These are phyloP conservation scores for Fusarium robinianum DNA, from an alignment of 2,329 filamentous ascomycete species.

Conservation along the genomic window DNA sequence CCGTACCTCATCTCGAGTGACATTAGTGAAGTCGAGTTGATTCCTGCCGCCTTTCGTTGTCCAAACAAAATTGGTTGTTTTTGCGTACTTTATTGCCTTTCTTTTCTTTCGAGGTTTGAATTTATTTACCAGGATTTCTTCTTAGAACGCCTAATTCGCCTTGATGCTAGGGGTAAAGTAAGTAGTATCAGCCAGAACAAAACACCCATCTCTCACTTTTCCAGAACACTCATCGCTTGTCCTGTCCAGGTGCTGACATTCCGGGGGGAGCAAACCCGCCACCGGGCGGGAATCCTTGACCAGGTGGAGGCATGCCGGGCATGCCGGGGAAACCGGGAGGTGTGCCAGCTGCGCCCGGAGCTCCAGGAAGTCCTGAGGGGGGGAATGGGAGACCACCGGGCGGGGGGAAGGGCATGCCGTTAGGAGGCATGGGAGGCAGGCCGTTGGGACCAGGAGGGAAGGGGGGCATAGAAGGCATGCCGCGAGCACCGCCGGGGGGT, in stretches of 20 bases:
- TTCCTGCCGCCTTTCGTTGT: too few species aligned
- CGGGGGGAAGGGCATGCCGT: slow-evolving; percentile 45
- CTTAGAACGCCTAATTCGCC: slow-evolving; percentile 42
- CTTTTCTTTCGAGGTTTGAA: slow-evolving; percentile 4
- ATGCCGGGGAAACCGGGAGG: slow-evolving; percentile 41
- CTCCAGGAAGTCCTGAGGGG: slow-evolving; percentile 41
- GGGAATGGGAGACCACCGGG: slow-evolving; percentile 44
- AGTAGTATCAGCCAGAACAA: slow-evolving; percentile 30
- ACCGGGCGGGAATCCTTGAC: slow-evolving; percentile 50
- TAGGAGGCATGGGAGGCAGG: slow-evolving; percentile 48
- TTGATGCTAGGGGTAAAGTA: slow-evolving; percentile 31
- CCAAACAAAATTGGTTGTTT: too few species aligned
- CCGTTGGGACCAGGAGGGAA: slow-evolving; percentile 51
- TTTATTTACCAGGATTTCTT: slow-evolving; percentile 19
- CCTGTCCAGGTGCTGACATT: slow-evolving; percentile 45
- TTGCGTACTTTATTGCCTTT: too few species aligned
- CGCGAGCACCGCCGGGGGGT: slow-evolving; percentile 59
- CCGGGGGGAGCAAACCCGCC: slow-evolving; percentile 44
- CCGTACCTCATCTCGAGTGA: not conserved
- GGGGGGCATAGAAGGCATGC: slow-evolving; percentile 51
- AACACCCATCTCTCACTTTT: slow-evolving; percentile 4
- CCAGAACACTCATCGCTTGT: slow-evolving; percentile 42
- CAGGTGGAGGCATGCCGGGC: slow-evolving; percentile 46
- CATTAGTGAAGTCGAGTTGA: too few species aligned
- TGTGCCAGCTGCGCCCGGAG: slow-evolving; percentile 35